phyloP scores from a whole-genome alignment of 768 basidiomycete species.

The Tulasnella calospora region DNA sequence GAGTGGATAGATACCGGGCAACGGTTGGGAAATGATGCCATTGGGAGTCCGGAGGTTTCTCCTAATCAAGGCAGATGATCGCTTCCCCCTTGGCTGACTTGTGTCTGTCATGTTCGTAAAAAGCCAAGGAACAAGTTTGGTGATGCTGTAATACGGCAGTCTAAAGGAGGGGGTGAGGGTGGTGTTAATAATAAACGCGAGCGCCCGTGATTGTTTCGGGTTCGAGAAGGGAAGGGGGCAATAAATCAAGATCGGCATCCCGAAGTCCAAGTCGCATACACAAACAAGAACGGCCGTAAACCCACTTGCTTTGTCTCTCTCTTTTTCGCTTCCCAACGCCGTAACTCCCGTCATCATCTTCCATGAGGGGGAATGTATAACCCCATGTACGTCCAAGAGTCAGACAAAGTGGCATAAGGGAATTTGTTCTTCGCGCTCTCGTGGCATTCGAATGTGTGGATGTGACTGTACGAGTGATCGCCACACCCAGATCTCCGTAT shows the following conservation, averaged over 20 bases:
- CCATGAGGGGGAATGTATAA: background rate
- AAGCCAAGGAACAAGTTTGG: background rate
- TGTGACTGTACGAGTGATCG: background rate
- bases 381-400: background rate
- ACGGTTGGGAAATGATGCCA: no score
- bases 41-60: no score
- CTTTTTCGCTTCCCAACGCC: background rate
- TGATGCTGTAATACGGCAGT: background rate
- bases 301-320: background rate
- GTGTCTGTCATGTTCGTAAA: no score
- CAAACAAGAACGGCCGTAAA: background rate
- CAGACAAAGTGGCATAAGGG: background rate
- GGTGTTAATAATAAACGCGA: background rate
- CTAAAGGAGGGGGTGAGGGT: background rate
- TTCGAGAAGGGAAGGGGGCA: background rate
- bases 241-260: conserved; percentile 5
- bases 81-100: no score
- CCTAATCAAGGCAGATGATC: no score
- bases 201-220: background rate
- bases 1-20: background rate
- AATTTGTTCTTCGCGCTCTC: background rate
- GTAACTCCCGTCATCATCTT: background rate
- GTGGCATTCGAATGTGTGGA: no score
- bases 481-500: background rate
- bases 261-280: background rate